Base-by-base conservation (phyloP, 495 filamentous ascomycete genomes). In the Aspergillus ellipticus region DNA sequence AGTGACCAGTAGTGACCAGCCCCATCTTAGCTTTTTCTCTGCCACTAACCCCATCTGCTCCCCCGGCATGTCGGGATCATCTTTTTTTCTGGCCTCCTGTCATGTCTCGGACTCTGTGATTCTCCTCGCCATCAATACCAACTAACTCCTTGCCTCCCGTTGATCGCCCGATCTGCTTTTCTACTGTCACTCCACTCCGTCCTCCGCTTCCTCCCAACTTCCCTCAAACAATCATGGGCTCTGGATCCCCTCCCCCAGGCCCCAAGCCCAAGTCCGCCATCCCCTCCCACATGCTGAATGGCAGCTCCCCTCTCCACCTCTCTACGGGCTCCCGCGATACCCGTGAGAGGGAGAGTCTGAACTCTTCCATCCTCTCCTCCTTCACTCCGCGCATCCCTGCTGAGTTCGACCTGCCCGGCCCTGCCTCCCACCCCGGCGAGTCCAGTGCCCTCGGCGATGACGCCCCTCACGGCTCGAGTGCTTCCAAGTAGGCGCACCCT, bases 301-400 rank as follows among this genome's bases (percentile, higher is more conserved):
- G 78, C 21, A 65, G 66, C 46, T 77, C 76, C 49, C 73, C 75
- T 39, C 63, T 78, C 47, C 64, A 75, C 53, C 52, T 54, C 5
- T 63, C 71, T 15, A 57, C 66, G n/a, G 51, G 64, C 13, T 61
- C 58, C 20, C 72, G 74, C n/a, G 73, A 74, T 63, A 71, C 63
- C 41, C 74, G 76, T 56, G 79, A 82, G 50, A 70, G 77, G 8
- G 78, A 80, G 48, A 76, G 66, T 42, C 69, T 82, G 56, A 77
- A 77, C 58, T 71, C 78, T n/a, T 81, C 79, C 6, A 82, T 82
- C 51, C 64, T 63, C 47, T 77, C 75, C 0, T 79, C 79, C 10
- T 80, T 79, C 55, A 62, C 66, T 31, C 64, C 76, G 22, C 72
- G 75, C 51, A 61, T 74, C 35, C 69, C 77, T 6, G 56, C 71